Base-by-base conservation (phyloP, 306 rosid species). In the Quercus wislizeni region DNA sequence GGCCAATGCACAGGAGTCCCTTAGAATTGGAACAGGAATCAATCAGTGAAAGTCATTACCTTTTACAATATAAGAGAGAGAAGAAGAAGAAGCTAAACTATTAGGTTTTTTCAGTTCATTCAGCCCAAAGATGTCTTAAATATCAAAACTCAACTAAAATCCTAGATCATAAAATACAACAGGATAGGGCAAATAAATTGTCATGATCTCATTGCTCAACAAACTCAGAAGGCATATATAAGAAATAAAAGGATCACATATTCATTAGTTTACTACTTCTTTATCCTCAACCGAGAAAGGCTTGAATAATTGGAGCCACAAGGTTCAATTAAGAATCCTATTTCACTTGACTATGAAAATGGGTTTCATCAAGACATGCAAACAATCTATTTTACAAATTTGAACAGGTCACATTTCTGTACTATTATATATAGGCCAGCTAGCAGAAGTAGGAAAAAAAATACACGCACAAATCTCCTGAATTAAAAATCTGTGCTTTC, bases 1-100 rank as follows among this genome's bases (percentile, higher is more conserved):
- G 71, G 75, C 98, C 97, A 64, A 93, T 54, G 84, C 97, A 90
- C 6, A 93, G 89, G 71, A 93, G 38, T 78, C 97, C 98, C 97
- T 93, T 71, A 14, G 85, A 80, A 70, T 78, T 59, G 46, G 13
- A 76, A 74, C 55, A 61, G 55, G 81, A 78, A 35, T 59, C 31
- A 75, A 76, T 68, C n/a, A 72, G 17, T 18, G 21, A 69, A 35
- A 69, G 54, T 56, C 10, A 55, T 71, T 21, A 20, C 49, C 49
- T 23, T 25, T 12, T 49, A 49, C 54, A 49, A 12, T 49, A 49
- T 49, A 2, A 49, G 46, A 41, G 46, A 41, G 46, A 41, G 46
- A 41, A 6, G 9, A 55, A 55, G 54, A 20, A 59, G 41, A 35
- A 57, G 55, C 17, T 38, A 57, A 23, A 68, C 49, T 8, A 28